phyloP scores from a whole-genome alignment of 306 rosid genomes.

The Crotalaria pallida region DNA sequence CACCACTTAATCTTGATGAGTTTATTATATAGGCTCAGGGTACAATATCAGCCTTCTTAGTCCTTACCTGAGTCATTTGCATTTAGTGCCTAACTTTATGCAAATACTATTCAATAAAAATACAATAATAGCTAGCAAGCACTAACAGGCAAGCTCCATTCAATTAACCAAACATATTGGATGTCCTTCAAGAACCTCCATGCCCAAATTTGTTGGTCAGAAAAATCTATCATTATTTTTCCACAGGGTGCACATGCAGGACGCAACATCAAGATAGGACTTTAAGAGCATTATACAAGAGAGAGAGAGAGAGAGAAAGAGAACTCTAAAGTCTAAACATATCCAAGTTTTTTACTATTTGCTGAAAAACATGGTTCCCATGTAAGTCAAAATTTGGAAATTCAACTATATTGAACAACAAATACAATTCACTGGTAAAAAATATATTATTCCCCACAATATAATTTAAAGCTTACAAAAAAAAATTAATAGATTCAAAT shows the following conservation, averaged over 20 bases:
- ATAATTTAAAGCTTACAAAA: neutral
- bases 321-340: too few relatives aligned
- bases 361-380: conserved; percentile 2
- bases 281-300: neutral
- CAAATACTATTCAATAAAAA: neutral
- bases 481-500: neutral
- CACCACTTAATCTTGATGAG: neutral
- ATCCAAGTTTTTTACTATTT: neutral
- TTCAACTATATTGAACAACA: neutral
- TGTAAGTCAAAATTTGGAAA: neutral
- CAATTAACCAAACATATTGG: neutral
- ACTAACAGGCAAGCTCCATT: neutral
- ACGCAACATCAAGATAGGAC: neutral
- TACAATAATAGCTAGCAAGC: neutral
- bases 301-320: neutral
- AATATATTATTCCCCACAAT: conserved; percentile 7
- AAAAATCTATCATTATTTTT: neutral
- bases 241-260: neutral
- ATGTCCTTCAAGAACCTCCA: conserved; percentile 18
- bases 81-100: neutral
- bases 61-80: neutral
- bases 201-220: conserved; percentile 9
- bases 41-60: neutral
- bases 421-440: neutral
- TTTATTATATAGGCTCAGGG: neutral